Base-by-base conservation (phyloP, 2,329 filamentous ascomycete genomes). In the Knufia fluminis region DNA sequence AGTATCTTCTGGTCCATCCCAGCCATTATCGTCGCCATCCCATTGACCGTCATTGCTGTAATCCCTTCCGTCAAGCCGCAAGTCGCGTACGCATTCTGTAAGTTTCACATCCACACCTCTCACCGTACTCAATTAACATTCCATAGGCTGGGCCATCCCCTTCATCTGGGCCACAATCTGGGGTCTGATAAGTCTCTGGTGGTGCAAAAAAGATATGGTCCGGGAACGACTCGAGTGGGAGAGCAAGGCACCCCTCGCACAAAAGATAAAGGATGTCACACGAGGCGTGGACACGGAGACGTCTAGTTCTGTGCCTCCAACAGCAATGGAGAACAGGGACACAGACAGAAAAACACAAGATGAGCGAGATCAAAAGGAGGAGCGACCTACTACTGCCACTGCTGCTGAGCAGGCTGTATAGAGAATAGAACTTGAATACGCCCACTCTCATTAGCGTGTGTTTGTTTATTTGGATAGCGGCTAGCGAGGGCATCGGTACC, bases 1-100 rank as follows among this genome's bases (percentile, higher is more conserved):
- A 78, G 78, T 52, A 71, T 73, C 56, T 78, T 79, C 57, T 80
- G 77, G 77, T 75, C 70, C 1, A 68, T 73, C 10, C 75, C 75
- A 1, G 68, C 71, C 1, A 61, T 77, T n/a, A 45, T 74, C 4
- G 66, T 66, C 36, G 74, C 73, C 1, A 65, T 68, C 3, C 69
- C 66, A 16, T 69, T 72, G 14, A 69, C 75, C 9, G 69, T 68
- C 0, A 65, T 76, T 2, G 61, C 77, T 33, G 75, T 75, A 46
- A 57, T 59, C 24, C 56, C 58, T 59, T 73, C 71, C 0, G 68
- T 74, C 3, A 64, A 68, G 0, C 61, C 72, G 53, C 64, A 68
- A 20, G 66, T 75, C 31, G 74, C 71, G 8, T 78, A 75, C 55
- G 69, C 64, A 14, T 52, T 59, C 39, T 55, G 57, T 59, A 54